A percentile compares a stretch with the other conserved stretches of the same genome.
Conservation (phyloP, 192 early-diverging fungal genomes). For the Coemansia sp. region DNA sequence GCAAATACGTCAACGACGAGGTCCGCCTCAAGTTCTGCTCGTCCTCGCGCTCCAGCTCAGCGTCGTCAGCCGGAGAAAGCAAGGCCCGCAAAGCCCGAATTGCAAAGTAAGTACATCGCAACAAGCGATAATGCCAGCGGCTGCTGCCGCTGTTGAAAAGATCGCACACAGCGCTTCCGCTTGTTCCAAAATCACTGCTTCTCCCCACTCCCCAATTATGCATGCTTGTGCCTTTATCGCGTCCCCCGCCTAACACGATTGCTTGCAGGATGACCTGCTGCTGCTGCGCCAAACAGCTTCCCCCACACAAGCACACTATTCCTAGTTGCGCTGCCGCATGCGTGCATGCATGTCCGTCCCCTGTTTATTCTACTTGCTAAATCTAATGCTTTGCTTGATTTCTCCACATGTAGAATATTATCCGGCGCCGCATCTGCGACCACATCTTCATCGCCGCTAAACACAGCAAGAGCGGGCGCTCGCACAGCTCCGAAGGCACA, state of each 20-base stretch:
- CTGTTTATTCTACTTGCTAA: conserved; percentile 3
- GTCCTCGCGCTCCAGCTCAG: conserved; percentile 44
- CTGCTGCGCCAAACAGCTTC: background rate
- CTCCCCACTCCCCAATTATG: background rate
- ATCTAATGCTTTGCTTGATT: conserved; percentile 4
- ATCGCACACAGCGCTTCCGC: too few species aligned
- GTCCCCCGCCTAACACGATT: background rate
- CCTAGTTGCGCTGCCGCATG: background rate
- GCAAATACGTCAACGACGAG: conserved; percentile 42
- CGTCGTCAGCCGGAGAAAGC: conserved; percentile 45
- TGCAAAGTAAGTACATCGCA: conserved; percentile 40
- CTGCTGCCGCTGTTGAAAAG: too few species aligned
- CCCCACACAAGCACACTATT: too few species aligned
- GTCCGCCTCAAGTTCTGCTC: conserved; percentile 39
- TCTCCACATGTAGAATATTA: conserved; percentile 33
- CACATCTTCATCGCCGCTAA: background rate
- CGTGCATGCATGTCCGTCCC: background rate
- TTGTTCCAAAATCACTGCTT: background rate
- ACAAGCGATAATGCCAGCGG: too few species aligned
- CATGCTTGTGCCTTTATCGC: background rate
- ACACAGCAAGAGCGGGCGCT: conserved; percentile 7
- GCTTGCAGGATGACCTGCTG: conserved; percentile 4
- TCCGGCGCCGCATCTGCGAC: conserved; percentile 29
- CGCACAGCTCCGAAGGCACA: conserved; percentile 4
- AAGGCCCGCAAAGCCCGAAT: conserved; percentile 32